These are phyloP conservation scores for Comarum palustre DNA, from an alignment of 306 rosid genomes.

Conservation along the genomic window DNA sequence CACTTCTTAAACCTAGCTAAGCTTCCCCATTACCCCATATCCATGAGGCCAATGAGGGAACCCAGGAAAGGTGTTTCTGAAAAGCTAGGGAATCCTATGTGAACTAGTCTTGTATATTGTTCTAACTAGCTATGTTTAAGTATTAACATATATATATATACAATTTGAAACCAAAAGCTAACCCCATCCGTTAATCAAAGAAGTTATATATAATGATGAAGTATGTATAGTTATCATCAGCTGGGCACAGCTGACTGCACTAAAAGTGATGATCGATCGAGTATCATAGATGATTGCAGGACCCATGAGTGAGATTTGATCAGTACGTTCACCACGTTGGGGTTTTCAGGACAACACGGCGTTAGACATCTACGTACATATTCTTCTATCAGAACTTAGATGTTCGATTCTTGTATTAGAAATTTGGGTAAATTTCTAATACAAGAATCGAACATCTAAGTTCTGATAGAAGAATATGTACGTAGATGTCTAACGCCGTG, in stretches of 20 bases:
- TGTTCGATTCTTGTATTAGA: too few species aligned
- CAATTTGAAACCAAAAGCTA: conserved; percentile 26
- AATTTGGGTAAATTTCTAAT: too few species aligned
- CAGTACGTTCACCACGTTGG: too few species aligned
- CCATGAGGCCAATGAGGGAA: conserved; percentile 58
- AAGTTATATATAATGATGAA: neutral
- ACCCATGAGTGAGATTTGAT: neutral
- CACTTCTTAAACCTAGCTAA: conserved; percentile 28
- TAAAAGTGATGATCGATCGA: neutral
- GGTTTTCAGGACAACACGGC: neutral
- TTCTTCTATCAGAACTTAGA: too few species aligned
- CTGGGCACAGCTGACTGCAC: neutral
- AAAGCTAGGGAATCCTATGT: conserved; percentile 92
- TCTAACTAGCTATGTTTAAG: neutral
- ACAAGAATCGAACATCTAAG: too few species aligned
- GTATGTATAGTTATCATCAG: neutral
- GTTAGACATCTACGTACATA: too few species aligned
- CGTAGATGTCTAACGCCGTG: too few species aligned
- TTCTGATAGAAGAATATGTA: too few species aligned
- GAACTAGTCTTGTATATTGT: conserved; percentile 7
- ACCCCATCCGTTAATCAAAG: conserved; percentile 15
- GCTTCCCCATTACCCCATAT: conserved; percentile 14
- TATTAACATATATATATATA: neutral
- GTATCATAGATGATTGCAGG: neutral
- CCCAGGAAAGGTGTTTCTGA: conserved; percentile 42